Evolutionary conservation across 768 basidiomycete genomes (phyloP).

Genomic region (Cubamyces sp.): DNA sequence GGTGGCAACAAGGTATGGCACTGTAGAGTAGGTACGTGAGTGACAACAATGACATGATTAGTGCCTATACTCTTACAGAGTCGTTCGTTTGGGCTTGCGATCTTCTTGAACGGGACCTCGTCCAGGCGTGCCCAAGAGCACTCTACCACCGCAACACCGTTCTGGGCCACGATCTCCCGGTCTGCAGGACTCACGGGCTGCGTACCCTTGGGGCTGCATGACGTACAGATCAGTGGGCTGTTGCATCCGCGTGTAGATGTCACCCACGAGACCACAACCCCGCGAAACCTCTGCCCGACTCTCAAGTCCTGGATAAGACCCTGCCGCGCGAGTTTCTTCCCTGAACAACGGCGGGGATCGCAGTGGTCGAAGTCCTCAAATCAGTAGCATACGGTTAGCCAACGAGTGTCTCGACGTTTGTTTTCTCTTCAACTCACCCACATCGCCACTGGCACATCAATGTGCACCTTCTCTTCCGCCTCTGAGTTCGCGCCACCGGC

Average conservation of each 20-base stretch:
- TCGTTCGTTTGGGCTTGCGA: slow-evolving; percentile 90
- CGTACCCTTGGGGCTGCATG: slow-evolving; percentile 77
- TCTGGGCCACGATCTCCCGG: slow-evolving; percentile 69
- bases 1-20: slow-evolving; percentile 92
- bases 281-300: slow-evolving; percentile 86
- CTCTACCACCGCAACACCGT: slow-evolving; percentile 95
- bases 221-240: background rate
- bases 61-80: slow-evolving; percentile 57
- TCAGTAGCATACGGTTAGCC: background rate
- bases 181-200: slow-evolving; percentile 82
- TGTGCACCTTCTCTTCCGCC: slow-evolving; percentile 27
- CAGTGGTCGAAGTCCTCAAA: slow-evolving; percentile 95
- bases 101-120: slow-evolving; percentile 94
- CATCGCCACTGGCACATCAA: slow-evolving; percentile 86
- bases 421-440: slow-evolving; percentile 67
- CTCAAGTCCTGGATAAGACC: slow-evolving; percentile 84
- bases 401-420: background rate
- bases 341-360: slow-evolving; percentile 85
- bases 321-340: slow-evolving; percentile 88
- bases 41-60: background rate
- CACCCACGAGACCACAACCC: slow-evolving; percentile 90
- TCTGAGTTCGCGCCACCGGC: slow-evolving; percentile 9
- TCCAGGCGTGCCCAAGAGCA: slow-evolving; percentile 97
- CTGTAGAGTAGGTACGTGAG: slow-evolving; percentile 44
- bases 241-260: background rate